Evolutionary conservation across 164 flowering plant species (phyloP), one percentile per base, ranked within the genome.

Genomic region (Euptelea pleiosperma): DNA sequence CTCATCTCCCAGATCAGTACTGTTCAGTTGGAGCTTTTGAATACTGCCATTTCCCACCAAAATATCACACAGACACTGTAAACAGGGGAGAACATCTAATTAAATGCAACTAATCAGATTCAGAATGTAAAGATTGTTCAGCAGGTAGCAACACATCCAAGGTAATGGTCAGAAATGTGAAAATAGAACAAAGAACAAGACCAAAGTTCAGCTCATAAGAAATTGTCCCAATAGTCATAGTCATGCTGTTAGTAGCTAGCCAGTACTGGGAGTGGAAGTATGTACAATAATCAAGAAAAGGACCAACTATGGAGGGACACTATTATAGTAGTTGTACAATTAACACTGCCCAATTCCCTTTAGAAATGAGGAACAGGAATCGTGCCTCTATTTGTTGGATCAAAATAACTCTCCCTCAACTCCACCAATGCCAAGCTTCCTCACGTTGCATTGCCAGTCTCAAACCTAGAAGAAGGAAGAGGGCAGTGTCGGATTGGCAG

Each of bases 1-100:
- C 99, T 94, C 98, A 78, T 94, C 98, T 1, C 96, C 96, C 37
- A 94, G 54, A 64, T 74, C 82, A 58, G 77, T 64, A 72, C 96
- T 89, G 74, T 84, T 94, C 56, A 94, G 76, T 73, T 81, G 95
- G 60, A 94, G 96, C 79, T 75, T 89, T 63, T 82, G 66, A 67
- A 94, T 80, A 31, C 91, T 73, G 46, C 68, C 18, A 75, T 94
- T 94, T 15, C 71, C 68, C 67, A 63, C 75, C 75, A 94, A 63
- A 43, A 89, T 78, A 57, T 80, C 78, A 58, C 88, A 76, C 39
- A 94, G 75, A 74, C 64, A 65, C 99, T 94, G 82, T 29, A 55
- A 62, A 70, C 14, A 61, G 26, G 52, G 37, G 52, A 51, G 19
- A 53, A 36, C 52, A 35, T 52, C 39, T 25, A 55, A 36, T 55